Evolutionary conservation across 2,329 filamentous ascomycete genomes (phyloP), one percentile per base, ranked within the genome.

Genomic region (Fusarium camptoceras): DNA sequence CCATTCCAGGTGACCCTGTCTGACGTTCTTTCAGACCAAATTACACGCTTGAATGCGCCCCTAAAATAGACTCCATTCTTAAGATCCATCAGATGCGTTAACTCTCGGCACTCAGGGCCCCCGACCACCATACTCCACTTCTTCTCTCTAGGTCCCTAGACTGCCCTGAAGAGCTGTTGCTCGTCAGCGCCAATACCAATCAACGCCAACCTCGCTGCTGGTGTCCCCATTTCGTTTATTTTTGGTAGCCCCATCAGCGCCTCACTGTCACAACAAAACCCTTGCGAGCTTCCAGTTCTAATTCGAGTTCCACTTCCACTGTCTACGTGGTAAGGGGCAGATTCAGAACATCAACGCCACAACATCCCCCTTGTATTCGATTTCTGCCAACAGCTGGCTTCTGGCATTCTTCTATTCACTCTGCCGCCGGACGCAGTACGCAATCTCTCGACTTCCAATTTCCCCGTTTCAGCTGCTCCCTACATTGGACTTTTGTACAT

Each of bases 361-460:
- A 68, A 71, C 68, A 57, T 50, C 59, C 61, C 54, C 72, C 64
- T 67, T 62, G 62, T 63, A 49, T 61, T 53, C 60, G 64, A 74
- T 69, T 71, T 70, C 68, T 64, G 59, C 58, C 60, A 69, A 65
- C 66, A 66, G 62, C 73, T 67, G 65, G 61, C 66, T 72, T 73
- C 73, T 67, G 64, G 59, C 66, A 75, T 72, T 75, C 59, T 71
- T 70, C 64, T 51, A 68, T 73, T 75, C 59, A 55, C 62, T 64
- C 64, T 59, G 55, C 61, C 70, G 54, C 71, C 68, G 62, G 59
- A 68, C 66, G 63, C 59, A 67, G 64, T 55, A 57, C 62, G 59
- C 51, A 44, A 48, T 57, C 60, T 63, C 51, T 71, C 62, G 55
- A 59, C 56, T 65, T 30, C 47, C 62, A 66, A 56, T 57, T 57